Conservation (phyloP, 257 asterid genomes). For the Solanum paucissectum region DNA sequence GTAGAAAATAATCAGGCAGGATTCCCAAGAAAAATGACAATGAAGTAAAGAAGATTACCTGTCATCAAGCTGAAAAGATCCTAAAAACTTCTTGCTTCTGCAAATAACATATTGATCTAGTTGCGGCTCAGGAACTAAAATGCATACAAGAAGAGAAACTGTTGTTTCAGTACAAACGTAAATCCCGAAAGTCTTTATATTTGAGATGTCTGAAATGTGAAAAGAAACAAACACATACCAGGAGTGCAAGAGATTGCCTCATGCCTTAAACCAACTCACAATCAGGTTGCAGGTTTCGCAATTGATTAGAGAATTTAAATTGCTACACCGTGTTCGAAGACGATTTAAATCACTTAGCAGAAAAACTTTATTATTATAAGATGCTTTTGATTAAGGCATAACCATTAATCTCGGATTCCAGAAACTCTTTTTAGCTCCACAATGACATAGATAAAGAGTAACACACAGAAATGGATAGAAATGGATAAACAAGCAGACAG, state of each 20-base stretch:
- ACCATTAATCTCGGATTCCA: background rate
- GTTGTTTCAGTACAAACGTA: background rate
- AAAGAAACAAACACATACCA: background rate
- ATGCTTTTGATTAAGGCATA: background rate
- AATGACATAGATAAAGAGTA: background rate
- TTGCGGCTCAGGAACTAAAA: constrained; percentile 68
- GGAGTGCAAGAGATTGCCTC: background rate
- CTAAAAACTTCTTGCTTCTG: constrained; percentile 70
- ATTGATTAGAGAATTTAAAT: background rate
- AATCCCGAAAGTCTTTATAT: background rate
- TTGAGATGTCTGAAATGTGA: background rate
- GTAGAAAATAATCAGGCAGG: background rate
- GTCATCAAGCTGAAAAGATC: constrained; percentile 79
- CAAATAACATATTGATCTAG: constrained; percentile 65
- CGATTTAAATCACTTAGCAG: background rate
- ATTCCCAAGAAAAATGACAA: background rate
- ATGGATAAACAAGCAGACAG: background rate
- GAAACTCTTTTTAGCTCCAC: background rate
- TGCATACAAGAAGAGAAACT: background rate
- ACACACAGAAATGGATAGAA: background rate
- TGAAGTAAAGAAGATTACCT: constrained; percentile 25
- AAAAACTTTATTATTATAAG: background rate
- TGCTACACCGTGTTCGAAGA: background rate
- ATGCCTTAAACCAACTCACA: background rate
- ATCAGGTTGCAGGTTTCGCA: background rate